phyloP scores from a whole-genome alignment of 495 filamentous ascomycete genomes.

The Daldinia bambusicola region DNA sequence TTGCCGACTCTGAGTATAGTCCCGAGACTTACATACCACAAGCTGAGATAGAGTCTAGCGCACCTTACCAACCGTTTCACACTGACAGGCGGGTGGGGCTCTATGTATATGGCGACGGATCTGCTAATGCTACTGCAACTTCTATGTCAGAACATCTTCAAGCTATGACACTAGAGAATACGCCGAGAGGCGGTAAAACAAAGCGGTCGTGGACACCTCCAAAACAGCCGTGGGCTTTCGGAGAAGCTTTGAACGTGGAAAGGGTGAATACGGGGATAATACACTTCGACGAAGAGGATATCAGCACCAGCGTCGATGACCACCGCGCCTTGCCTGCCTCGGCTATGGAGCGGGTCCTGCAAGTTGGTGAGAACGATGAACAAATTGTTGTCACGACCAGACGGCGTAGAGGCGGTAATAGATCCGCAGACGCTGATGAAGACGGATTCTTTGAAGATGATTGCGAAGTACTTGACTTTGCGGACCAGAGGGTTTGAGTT shows the following conservation, averaged over 20 bases:
- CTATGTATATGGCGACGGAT: conserved; percentile 64
- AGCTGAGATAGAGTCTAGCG: conserved; percentile 92
- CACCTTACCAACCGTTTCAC: conserved; percentile 90
- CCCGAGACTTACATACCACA: conserved; percentile 73
- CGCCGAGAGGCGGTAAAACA: conserved; percentile 29
- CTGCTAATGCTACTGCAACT: conserved; percentile 20
- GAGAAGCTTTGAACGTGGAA: conserved; percentile 66
- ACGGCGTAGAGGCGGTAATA: conserved; percentile 67
- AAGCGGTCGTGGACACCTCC: conserved; percentile 25
- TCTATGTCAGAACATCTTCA: conserved; percentile 49
- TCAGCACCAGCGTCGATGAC: conserved; percentile 60
- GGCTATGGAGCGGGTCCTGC: conserved; percentile 65
- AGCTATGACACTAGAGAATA: conserved; percentile 46
- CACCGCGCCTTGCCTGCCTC: conserved; percentile 63
- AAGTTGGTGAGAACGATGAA: conserved; percentile 73
- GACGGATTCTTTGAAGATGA: conserved; percentile 96
- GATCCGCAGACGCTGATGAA: conserved; percentile 62
- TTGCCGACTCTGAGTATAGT: conserved; percentile 46
- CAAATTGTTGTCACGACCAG: conserved; percentile 84
- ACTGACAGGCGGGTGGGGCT: conserved; percentile 82
- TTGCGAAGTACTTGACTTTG: conserved; percentile 92
- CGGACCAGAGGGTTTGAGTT: conserved; percentile 78
- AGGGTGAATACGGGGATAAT: conserved; percentile 69
- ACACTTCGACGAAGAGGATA: conserved; percentile 64
- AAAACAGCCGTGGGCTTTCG: conserved; percentile 72